These are phyloP conservation scores for Coccomyxa sp. DNA, from an alignment of 139 green algal genomes.

Conservation along the genomic window DNA sequence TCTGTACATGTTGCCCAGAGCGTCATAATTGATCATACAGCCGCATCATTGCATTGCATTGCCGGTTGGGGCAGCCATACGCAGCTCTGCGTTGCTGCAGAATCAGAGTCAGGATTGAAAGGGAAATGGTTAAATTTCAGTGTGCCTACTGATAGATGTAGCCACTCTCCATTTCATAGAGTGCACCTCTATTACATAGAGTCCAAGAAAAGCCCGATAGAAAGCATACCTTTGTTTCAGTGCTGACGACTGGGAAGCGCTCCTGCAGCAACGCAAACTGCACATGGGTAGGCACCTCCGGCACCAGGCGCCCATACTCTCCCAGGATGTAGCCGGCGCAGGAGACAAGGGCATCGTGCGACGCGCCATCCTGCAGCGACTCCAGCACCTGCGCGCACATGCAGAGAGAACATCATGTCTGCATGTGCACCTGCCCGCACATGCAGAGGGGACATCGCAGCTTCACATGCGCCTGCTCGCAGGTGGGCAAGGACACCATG, in stretches of 20 bases:
- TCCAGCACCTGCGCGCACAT: constrained; percentile 35
- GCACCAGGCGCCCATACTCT: constrained; percentile 79
- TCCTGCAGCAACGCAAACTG: constrained; percentile 79
- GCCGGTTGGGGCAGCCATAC: too few species aligned
- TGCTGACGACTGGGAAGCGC: constrained; percentile 53
- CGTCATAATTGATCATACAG: too few species aligned
- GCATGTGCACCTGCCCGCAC: background rate
- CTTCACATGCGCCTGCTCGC: too few species aligned
- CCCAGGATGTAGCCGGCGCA: constrained; percentile 83
- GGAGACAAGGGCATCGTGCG: constrained; percentile 71
- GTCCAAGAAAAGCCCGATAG: background rate
- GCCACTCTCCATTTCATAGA: too few species aligned
- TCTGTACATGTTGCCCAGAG: too few species aligned
- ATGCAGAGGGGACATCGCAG: too few species aligned
- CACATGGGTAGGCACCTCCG: constrained; percentile 39
- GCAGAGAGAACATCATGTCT: background rate
- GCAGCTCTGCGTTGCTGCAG: too few species aligned
- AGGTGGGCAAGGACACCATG: background rate
- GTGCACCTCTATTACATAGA: too few species aligned
- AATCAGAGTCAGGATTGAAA: too few species aligned
- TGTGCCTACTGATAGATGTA: too few species aligned
- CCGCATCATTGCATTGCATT: too few species aligned
- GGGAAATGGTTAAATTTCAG: too few species aligned
- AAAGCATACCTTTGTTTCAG: constrained; percentile 47
- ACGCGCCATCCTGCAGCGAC: constrained; percentile 54